Base-by-base conservation (phyloP, 2,329 filamentous ascomycete genomes). In the Orbilia brochopaga region DNA sequence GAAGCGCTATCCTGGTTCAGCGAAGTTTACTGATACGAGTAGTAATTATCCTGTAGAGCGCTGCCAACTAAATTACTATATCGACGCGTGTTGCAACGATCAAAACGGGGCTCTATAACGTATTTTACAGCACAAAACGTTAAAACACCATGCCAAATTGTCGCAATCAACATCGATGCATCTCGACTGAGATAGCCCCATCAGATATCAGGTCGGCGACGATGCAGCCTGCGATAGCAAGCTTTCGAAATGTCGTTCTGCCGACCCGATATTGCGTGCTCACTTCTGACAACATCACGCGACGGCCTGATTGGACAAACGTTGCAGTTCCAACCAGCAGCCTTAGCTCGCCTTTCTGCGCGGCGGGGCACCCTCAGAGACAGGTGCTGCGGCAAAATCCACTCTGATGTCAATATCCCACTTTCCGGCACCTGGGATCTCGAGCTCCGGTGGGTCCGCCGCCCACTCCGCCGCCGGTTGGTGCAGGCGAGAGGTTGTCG, bases 181-280 rank as follows among this genome's bases (percentile, higher is more conserved):
- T 51, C 21, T n/a, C 13, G 48, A 44, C n/a, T n/a, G 48, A 46
- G 37, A n/a, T 13, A 21, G 13, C n/a, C 32, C 23, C 19, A n/a
- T n/a, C n/a, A n/a, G n/a, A n/a, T n/a, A n/a, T n/a, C n/a, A 15
- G 8, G 56, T 52, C 13, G 42, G 10, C 23, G 42, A 30, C 52
- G 37, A 23, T 48, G 32, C 30, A 42, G 52, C 24, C 8, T n/a
- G n/a, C n/a, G 15, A 3, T 23, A 7, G 23, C 50, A 50, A 52
- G 48, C 27, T 54, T 46, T 21, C 27, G 4, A 32, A 42, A 72
- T 72, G 67, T 72, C 67, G 67, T 72, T 72, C 44, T 13, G 46
- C 51, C 40, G 15, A 55, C 44, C 32, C 8, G 50, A 30, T 59
- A 72, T 72, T 72, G 67, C 67, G 67, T 72, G 67, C 32, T 72